Conservation (phyloP, 257 asterid species). For the Nemophila menziesii region DNA sequence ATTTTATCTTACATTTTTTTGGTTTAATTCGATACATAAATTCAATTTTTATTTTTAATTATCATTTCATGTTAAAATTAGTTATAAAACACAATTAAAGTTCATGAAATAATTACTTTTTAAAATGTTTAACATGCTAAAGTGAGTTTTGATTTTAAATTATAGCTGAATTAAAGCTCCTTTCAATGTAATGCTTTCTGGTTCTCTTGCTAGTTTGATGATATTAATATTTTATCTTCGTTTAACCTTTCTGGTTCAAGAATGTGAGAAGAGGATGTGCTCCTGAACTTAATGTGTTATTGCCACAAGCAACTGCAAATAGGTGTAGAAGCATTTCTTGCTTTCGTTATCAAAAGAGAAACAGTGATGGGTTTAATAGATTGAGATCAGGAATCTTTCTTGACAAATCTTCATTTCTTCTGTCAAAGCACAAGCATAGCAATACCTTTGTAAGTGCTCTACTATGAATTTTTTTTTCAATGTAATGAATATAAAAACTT, state of each 20-base stretch:
- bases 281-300: slow-evolving; percentile 24
- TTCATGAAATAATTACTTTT: background rate
- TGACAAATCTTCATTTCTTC: slow-evolving; percentile 51
- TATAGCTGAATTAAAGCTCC: background rate
- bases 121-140: background rate
- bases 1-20: background rate
- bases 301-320: slow-evolving; percentile 19
- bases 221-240: background rate
- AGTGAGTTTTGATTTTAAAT: slow-evolving; percentile 1
- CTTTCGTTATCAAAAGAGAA: slow-evolving; percentile 46
- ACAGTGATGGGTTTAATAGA: slow-evolving; percentile 26
- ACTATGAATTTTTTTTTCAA: too few relatives aligned
- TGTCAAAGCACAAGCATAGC: slow-evolving; percentile 24
- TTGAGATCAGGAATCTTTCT: slow-evolving; percentile 43
- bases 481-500: slow-evolving; percentile 2
- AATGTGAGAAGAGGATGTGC: slow-evolving; percentile 35
- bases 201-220: background rate
- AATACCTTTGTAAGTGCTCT: slow-evolving; percentile 30
- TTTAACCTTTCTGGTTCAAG: slow-evolving; percentile 30
- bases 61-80: background rate
- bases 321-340: slow-evolving; percentile 37
- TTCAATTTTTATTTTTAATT: background rate
- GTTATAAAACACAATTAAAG: background rate
- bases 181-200: background rate
- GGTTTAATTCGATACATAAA: background rate